Evolutionary conservation across 1,284 basidiomycete species (phyloP).

Genomic region (Ganoderma meredithae): DNA sequence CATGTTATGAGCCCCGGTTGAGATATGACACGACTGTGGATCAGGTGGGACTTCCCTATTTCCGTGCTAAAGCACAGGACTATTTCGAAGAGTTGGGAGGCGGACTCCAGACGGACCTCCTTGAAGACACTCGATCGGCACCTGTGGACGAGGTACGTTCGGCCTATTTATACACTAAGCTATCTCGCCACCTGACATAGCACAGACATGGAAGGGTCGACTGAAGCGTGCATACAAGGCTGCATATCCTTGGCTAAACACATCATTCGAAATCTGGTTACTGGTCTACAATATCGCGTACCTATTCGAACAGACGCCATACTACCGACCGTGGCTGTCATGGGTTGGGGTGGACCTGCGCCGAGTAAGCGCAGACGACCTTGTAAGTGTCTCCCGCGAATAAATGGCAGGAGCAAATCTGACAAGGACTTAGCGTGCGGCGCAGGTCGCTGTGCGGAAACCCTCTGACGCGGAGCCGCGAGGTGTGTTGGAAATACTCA

Average conservation of each 20-base stretch:
- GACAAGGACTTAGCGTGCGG: slow-evolving; percentile 40
- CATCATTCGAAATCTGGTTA: slow-evolving; percentile 82
- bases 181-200: slow-evolving; percentile 7
- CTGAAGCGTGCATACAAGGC: slow-evolving; percentile 69
- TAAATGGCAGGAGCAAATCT: slow-evolving; percentile 4
- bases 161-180: background rate
- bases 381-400: slow-evolving; percentile 52
- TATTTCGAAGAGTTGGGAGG: slow-evolving; percentile 92
- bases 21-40: background rate
- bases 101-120: slow-evolving; percentile 70
- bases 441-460: slow-evolving; percentile 29
- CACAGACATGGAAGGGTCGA: slow-evolving; percentile 53
- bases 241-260: slow-evolving; percentile 85
- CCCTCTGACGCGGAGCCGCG: slow-evolving; percentile 40
- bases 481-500: slow-evolving; percentile 51
- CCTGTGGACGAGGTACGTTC: slow-evolving; percentile 57
- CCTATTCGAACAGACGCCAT: slow-evolving; percentile 87
- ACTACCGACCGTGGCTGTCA: slow-evolving; percentile 91
- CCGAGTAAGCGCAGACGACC: slow-evolving; percentile 79
- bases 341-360: slow-evolving; percentile 88
- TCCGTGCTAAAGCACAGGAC: slow-evolving; percentile 89
- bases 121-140: slow-evolving; percentile 62
- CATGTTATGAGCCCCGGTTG: background rate
- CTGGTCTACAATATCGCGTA: slow-evolving; percentile 90
- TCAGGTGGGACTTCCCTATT: slow-evolving; percentile 90